Conservation (phyloP, 192 early-diverging fungal genomes). For the Helicostylum pulchrum region DNA sequence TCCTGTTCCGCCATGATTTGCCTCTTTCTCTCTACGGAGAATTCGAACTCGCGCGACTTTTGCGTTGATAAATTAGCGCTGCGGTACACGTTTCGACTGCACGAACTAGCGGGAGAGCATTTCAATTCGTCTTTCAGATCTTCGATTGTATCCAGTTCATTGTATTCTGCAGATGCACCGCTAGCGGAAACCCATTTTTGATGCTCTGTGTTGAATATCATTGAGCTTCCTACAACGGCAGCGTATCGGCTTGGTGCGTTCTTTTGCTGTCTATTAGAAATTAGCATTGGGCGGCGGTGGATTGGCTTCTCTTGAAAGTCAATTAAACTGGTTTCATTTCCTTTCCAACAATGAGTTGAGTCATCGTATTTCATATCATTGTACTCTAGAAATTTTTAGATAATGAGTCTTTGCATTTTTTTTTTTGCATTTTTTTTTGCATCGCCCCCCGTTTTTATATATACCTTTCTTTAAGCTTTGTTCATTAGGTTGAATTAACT, state of each 20-base stretch:
- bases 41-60: neutral
- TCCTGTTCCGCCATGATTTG: neutral
- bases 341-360: slow-evolving; percentile 1
- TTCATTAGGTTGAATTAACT: slow-evolving; percentile 11
- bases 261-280: slow-evolving; percentile 8
- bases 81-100: neutral
- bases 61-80: neutral
- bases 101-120: neutral
- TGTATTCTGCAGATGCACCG: neutral
- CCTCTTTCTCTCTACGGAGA: neutral
- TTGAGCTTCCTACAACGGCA: neutral
- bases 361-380: slow-evolving; percentile 11
- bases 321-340: slow-evolving; percentile 1
- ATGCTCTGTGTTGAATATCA: slow-evolving; percentile 2
- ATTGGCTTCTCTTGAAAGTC: slow-evolving; percentile 1
- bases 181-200: neutral
- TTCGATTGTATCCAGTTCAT: slow-evolving; percentile 1
- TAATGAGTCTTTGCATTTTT: neutral
- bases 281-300: neutral
- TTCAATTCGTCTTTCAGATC: neutral
- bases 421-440: neutral
- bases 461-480: slow-evolving; percentile 10
- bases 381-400: neutral
- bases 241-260: slow-evolving; percentile 7
- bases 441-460: neutral